A percentile compares a stretch with the other conserved stretches of the same genome.
Conservation (phyloP, 805 yeast species). For the Osmozyma mogii region DNA sequence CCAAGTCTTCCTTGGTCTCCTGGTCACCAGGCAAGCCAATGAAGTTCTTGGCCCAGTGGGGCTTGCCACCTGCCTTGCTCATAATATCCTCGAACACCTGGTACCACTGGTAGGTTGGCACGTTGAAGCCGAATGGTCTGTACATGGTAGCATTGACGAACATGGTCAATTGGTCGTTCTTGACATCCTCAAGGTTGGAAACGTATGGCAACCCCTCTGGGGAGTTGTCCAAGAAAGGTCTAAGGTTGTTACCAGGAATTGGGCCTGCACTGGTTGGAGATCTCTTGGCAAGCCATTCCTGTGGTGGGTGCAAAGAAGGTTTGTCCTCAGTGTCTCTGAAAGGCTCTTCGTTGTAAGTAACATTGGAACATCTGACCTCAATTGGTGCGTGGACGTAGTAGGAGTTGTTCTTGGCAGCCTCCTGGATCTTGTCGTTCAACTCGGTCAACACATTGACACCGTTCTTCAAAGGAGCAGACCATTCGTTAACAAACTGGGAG, state of each 20-base stretch:
- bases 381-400: constrained; percentile 92
- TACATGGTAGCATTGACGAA: constrained; percentile 93
- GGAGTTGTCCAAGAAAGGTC: constrained; percentile 77
- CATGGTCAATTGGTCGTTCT: constrained; percentile 73
- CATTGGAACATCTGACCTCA: constrained; percentile 89
- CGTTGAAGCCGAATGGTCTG: constrained; percentile 77
- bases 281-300: constrained; percentile 46
- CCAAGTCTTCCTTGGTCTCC: constrained; percentile 25
- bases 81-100: constrained; percentile 72
- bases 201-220: constrained; percentile 43
- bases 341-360: constrained; percentile 42
- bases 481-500: constrained; percentile 90
- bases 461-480: constrained; percentile 85
- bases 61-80: constrained; percentile 78
- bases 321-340: constrained; percentile 28
- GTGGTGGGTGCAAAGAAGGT: constrained; percentile 32
- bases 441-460: constrained; percentile 66
- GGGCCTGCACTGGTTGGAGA: constrained; percentile 60
- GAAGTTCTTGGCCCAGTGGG: constrained; percentile 98
- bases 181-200: constrained; percentile 39
- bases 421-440: constrained; percentile 52
- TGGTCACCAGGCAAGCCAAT: constrained; percentile 46
- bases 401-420: constrained; percentile 51
- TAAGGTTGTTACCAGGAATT: constrained; percentile 71
- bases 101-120: constrained; percentile 76